phyloP scores from a whole-genome alignment of 2,329 filamentous ascomycete genomes.

The Aspergillus pseudonomiae region DNA sequence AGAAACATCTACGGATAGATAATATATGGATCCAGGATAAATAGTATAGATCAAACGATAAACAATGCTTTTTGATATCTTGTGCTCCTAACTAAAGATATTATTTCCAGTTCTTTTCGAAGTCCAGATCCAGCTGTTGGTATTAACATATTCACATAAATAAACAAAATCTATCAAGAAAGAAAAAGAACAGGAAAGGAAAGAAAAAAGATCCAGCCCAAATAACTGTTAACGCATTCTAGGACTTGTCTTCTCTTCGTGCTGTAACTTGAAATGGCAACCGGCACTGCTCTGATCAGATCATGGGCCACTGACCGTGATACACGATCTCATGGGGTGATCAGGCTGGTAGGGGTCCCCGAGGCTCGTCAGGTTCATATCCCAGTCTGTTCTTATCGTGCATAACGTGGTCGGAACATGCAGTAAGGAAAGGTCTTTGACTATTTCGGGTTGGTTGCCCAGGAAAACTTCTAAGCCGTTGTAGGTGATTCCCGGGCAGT shows the following conservation, averaged over 20 bases:
- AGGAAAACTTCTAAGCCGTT: background rate
- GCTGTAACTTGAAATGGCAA: background rate
- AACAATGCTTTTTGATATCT: background rate
- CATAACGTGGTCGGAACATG: background rate
- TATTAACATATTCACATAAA: conserved; percentile 4
- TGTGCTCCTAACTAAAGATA: background rate
- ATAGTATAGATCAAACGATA: background rate
- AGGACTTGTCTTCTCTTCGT: background rate
- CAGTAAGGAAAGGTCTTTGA: background rate
- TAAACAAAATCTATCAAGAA: background rate
- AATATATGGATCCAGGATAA: background rate
- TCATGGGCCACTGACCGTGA: background rate
- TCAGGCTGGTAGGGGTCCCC: background rate
- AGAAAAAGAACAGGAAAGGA: too few relatives aligned
- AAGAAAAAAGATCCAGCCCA: background rate
- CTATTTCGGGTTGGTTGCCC: background rate
- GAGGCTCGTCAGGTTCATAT: conserved; percentile 2
- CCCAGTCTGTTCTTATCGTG: background rate
- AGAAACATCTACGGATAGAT: background rate
- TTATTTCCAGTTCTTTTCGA: background rate
- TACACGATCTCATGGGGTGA: background rate
- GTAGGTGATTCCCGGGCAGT: background rate
- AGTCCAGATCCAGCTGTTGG: conserved; percentile 1
- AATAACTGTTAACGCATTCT: background rate
- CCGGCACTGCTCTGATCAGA: background rate